Evolutionary conservation across 2,329 filamentous ascomycete genomes (phyloP), one percentile per base, ranked within the genome.

Genomic region (Colletotrichum lentis): DNA sequence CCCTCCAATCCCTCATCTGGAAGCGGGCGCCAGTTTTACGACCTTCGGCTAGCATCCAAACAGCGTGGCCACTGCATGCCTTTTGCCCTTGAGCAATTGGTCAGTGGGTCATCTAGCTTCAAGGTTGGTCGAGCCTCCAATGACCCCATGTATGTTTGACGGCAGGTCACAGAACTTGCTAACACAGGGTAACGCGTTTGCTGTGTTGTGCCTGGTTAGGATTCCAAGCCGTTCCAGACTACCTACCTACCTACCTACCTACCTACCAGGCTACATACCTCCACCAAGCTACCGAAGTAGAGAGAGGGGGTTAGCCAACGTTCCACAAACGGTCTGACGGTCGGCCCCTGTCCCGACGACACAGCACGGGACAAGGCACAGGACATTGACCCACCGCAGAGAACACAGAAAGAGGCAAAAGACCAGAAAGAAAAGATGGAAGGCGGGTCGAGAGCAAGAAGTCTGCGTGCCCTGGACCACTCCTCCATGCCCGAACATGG

Each of bases 401-500:
- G 41, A 22, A 43, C 47, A 52, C 31, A 10, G 2, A 50, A 24
- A 49, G n/a, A 52, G 52, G 16, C 27, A 16, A 41, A 46, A 2
- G 20, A 39, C 12, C 27, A 39, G 24, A 50, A 63, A 57, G 41
- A 53, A 52, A 43, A 22, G 43, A 31, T 37, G 18, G 43, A 14
- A 20, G 37, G 49, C 31, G 22, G 20, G 52, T 35, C 27, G 20
- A 54, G 47, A 52, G 31, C 7, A 10, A 35, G 31, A 35, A 35
- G 31, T 35, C 31, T 35, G 8, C 24, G 47, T 22, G 54, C 43
- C 65, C 47, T 43, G 41, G 49, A 49, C 43, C 65, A 64, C 43
- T 62, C 65, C 67, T 47, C 46, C 73, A 75, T 82, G 31, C 80
- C 61, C 61, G 77, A 77, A 84, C 82, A 74, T 74, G 73, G 77